These are phyloP conservation scores for Phoma sp. DNA, from an alignment of 2,329 filamentous ascomycete genomes.

Conservation along the genomic window DNA sequence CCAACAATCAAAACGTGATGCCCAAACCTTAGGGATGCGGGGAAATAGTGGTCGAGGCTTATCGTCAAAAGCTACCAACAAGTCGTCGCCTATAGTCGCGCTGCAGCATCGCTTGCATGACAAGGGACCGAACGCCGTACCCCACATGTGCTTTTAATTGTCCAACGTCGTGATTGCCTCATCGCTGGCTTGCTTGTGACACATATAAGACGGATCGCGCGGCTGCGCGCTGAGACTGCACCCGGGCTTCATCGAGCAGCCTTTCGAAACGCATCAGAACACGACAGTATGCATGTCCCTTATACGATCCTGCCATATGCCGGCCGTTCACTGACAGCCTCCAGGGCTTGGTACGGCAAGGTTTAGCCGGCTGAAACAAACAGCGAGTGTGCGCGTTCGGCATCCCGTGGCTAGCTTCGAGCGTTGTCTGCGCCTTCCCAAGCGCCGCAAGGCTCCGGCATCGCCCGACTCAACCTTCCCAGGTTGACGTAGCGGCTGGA, in stretches of 20 bases:
- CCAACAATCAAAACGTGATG: conserved; percentile 13
- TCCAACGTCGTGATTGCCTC: no score
- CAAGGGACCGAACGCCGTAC: conserved; percentile 1
- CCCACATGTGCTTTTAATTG: no score
- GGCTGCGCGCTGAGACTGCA: conserved; percentile 5
- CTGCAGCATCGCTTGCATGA: conserved; percentile 6
- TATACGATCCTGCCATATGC: neutral
- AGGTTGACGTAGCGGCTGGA: conserved; percentile 1
- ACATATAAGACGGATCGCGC: conserved; percentile 3
- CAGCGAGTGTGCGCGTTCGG: conserved; percentile 6
- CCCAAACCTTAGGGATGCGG: conserved; percentile 14
- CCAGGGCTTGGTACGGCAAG: conserved; percentile 12
- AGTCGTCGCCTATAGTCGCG: conserved; percentile 7
- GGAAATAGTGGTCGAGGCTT: conserved; percentile 16
- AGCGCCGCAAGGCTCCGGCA: neutral
- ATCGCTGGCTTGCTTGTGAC: conserved; percentile 1
- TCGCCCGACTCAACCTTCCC: neutral
- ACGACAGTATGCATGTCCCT: conserved; percentile 7
- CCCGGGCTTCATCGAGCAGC: neutral
- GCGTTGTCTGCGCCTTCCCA: neutral
- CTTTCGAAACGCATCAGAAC: conserved; percentile 5
- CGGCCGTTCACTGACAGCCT: neutral
- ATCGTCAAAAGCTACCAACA: conserved; percentile 17
- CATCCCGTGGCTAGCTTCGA: neutral
- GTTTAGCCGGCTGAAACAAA: neutral